phyloP scores from a whole-genome alignment of 257 asterid species.

The Nicotiana noctiflora region DNA sequence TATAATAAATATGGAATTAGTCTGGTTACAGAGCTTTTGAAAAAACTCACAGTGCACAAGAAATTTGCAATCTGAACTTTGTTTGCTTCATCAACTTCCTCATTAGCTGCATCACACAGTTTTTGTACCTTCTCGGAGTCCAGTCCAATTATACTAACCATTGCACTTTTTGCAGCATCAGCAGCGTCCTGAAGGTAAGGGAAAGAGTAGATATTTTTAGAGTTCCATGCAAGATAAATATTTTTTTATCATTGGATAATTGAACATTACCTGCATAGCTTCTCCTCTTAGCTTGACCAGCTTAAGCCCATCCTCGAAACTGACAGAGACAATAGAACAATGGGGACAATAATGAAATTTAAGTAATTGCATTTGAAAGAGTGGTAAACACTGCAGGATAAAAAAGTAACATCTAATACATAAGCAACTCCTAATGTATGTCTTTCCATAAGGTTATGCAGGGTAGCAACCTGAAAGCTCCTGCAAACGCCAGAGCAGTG shows the following conservation, averaged over 20 bases:
- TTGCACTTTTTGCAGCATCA: slow-evolving; percentile 90
- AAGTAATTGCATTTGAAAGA: neutral
- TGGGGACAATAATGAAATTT: neutral
- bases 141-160: slow-evolving; percentile 94
- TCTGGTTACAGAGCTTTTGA: neutral
- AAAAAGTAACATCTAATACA: neutral
- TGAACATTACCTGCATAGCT: slow-evolving; percentile 82
- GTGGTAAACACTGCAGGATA: neutral
- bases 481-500: slow-evolving; percentile 96
- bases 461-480: slow-evolving; percentile 75
- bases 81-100: slow-evolving; percentile 82
- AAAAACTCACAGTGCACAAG: slow-evolving; percentile 75
- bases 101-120: slow-evolving; percentile 96
- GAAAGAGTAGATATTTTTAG: neutral
- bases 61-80: slow-evolving; percentile 96
- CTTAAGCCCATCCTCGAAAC: slow-evolving; percentile 97
- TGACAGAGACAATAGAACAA: slow-evolving; percentile 27
- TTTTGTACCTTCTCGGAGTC: slow-evolving; percentile 89
- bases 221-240: neutral
- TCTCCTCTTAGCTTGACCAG: slow-evolving; percentile 84
- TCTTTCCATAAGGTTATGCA: neutral
- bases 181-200: slow-evolving; percentile 68
- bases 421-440: neutral
- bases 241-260: neutral
- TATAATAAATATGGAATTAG: neutral